phyloP scores from a whole-genome alignment of 2,329 filamentous ascomycete genomes.

The Penicillium crustosum region DNA sequence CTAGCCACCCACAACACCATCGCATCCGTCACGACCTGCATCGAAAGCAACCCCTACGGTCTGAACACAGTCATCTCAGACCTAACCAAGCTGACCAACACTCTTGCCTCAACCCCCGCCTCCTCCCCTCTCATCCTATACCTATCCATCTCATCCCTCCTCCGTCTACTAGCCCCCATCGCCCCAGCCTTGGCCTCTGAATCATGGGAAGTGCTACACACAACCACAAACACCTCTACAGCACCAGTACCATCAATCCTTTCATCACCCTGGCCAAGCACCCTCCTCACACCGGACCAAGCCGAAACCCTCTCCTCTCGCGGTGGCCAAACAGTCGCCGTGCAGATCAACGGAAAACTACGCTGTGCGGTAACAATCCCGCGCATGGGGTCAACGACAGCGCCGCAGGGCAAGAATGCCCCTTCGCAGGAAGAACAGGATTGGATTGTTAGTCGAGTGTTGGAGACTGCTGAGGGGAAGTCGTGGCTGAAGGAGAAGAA shows the following conservation, averaged over 20 bases:
- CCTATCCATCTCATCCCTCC: slow-evolving; percentile 55
- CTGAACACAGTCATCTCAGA: slow-evolving; percentile 83
- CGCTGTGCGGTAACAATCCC: slow-evolving; percentile 67
- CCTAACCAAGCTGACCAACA: slow-evolving; percentile 77
- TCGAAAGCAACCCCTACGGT: slow-evolving; percentile 68
- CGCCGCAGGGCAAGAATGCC: slow-evolving; percentile 14
- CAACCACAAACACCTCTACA: slow-evolving; percentile 15
- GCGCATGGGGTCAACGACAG: slow-evolving; percentile 45
- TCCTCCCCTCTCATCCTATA: slow-evolving; percentile 43
- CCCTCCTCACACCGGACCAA: slow-evolving; percentile 39
- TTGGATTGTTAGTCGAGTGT: slow-evolving; percentile 63
- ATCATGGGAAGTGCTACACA: slow-evolving; percentile 65
- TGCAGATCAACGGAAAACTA: slow-evolving; percentile 79
- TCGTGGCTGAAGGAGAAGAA: slow-evolving; percentile 54
- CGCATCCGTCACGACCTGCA: slow-evolving; percentile 64
- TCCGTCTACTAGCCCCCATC: slow-evolving; percentile 75
- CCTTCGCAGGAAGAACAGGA: slow-evolving; percentile 46
- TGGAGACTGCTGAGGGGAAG: slow-evolving; percentile 61
- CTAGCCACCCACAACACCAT: slow-evolving; percentile 68
- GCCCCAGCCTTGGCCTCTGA: slow-evolving; percentile 79
- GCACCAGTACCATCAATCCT: slow-evolving; percentile 42
- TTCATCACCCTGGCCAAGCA: slow-evolving; percentile 57
- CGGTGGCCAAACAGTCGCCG: slow-evolving; percentile 55
- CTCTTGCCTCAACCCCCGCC: slow-evolving; percentile 51
- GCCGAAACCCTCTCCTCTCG: slow-evolving; percentile 50